Conservation (phyloP, 805 yeast genomes). For the Suhomyces tanzawaensis region DNA sequence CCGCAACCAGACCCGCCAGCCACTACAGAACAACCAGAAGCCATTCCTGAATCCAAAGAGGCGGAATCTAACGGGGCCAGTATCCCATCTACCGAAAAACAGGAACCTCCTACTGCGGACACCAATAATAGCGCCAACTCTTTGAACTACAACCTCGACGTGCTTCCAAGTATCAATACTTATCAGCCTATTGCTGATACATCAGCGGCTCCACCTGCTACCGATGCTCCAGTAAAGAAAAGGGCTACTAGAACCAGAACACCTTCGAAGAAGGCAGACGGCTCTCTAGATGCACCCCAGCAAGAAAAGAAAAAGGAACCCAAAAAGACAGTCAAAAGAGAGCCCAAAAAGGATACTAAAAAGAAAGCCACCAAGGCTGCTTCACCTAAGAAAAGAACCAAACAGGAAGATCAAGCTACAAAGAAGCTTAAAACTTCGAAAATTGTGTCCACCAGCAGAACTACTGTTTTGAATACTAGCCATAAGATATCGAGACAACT, state of each 20-base stretch:
- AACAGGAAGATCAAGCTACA: neutral
- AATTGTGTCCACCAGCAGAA: constrained; percentile 14
- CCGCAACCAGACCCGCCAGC: neutral
- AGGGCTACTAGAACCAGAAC: neutral
- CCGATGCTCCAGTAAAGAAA: constrained; percentile 4
- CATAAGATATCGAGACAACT: constrained; percentile 31
- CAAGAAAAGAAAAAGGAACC: neutral
- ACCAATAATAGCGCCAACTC: neutral
- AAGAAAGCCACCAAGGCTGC: constrained; percentile 1
- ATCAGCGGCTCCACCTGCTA: neutral
- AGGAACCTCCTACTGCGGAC: neutral
- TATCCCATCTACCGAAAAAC: neutral
- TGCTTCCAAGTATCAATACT: no score
- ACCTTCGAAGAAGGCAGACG: neutral
- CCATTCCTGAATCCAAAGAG: neutral
- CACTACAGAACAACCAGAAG: neutral
- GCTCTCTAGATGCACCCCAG: neutral
- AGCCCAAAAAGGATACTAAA: constrained; percentile 1
- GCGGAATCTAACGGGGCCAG: neutral
- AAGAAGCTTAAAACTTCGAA: constrained; percentile 9
- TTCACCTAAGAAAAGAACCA: constrained; percentile 2
- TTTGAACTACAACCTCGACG: neutral
- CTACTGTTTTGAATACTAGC: constrained; percentile 31
- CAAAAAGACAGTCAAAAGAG: neutral
- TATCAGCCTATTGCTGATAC: neutral